A percentile compares a stretch with the other conserved stretches of the same genome.
phyloP scores from a whole-genome alignment of 768 basidiomycete species.

The Leucocoprinus sp. region DNA sequence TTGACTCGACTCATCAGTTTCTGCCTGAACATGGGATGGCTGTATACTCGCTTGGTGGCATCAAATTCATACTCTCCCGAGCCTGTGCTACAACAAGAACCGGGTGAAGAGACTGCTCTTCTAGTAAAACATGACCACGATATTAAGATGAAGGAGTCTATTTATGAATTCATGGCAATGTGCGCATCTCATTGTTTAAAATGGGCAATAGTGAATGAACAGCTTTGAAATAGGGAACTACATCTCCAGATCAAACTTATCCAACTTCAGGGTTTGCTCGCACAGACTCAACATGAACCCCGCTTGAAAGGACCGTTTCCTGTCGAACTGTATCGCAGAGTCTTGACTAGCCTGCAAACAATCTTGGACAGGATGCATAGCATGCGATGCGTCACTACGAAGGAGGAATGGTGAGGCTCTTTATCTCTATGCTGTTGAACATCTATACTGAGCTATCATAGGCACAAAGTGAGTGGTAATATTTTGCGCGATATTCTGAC shows the following conservation, averaged over 20 bases:
- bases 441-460: conserved; percentile 19
- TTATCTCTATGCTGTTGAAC: conserved; percentile 8
- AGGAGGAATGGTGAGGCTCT: conserved; percentile 77
- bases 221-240: conserved; percentile 63
- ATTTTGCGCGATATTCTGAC: neutral
- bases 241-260: conserved; percentile 90
- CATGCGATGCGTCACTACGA: conserved; percentile 94
- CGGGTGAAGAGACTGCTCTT: conserved; percentile 17
- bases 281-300: conserved; percentile 88
- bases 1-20: conserved; percentile 53
- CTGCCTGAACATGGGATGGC: conserved; percentile 88
- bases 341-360: conserved; percentile 74
- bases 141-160: conserved; percentile 49
- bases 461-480: conserved; percentile 59
- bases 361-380: conserved; percentile 88
- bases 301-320: conserved; percentile 96
- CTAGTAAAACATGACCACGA: conserved; percentile 27
- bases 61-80: conserved; percentile 72
- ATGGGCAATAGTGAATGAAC: neutral
- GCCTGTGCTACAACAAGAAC: conserved; percentile 22
- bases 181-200: conserved; percentile 25
- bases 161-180: conserved; percentile 91
- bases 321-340: conserved; percentile 71
- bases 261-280: conserved; percentile 74
- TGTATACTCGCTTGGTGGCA: conserved; percentile 87